Conservation (phyloP, 805 yeast genomes). For the Sugiyamaella floridensis region DNA sequence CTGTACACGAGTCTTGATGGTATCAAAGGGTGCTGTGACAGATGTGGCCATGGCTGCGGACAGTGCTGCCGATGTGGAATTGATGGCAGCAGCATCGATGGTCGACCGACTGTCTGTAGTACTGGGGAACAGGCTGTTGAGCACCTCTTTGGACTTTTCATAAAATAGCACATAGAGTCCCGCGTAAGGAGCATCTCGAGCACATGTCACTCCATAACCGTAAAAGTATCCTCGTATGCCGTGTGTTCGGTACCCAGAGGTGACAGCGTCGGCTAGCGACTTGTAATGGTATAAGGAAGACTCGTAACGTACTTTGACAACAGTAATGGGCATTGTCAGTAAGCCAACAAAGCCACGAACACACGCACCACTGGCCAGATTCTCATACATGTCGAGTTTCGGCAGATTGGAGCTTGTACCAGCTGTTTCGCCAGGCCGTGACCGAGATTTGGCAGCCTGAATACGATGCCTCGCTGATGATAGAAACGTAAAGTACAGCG, state of each 20-base stretch:
- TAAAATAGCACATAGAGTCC: constrained; percentile 84
- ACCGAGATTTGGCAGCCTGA: constrained; percentile 28
- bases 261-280: constrained; percentile 54
- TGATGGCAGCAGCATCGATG: constrained; percentile 49
- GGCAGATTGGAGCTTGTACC: constrained; percentile 42
- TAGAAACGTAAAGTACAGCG: constrained; percentile 70
- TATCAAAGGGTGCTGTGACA: constrained; percentile 90
- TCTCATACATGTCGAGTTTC: constrained; percentile 58
- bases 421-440: not conserved
- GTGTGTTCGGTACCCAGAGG: constrained; percentile 45
- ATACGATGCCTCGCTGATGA: constrained; percentile 50
- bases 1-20: constrained; percentile 88
- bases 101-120: constrained; percentile 17
- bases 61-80: constrained; percentile 65
- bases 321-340: constrained; percentile 89
- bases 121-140: constrained; percentile 40
- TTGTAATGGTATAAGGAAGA: constrained; percentile 67
- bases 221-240: constrained; percentile 68
- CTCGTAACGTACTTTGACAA: constrained; percentile 83
- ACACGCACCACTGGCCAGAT: constrained; percentile 67
- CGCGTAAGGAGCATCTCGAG: constrained; percentile 94
- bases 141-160: constrained; percentile 57
- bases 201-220: constrained; percentile 81
- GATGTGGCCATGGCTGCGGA: constrained; percentile 80
- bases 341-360: constrained; percentile 80